Evolutionary conservation across 1,139 yeast species (phyloP).

Genomic region (Wickerhamomyces sp.): DNA sequence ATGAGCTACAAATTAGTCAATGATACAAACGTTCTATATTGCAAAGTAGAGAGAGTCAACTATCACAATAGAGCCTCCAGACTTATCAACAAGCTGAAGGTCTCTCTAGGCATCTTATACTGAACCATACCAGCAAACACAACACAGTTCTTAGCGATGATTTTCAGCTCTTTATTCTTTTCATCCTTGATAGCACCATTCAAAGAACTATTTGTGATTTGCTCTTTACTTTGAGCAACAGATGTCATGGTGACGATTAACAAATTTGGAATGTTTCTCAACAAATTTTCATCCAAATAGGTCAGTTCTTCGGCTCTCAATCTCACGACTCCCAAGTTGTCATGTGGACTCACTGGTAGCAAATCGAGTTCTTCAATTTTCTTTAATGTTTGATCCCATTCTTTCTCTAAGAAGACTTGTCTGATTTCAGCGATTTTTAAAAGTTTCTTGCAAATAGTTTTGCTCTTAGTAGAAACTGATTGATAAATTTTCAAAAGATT

Average conservation of each 20-base stretch:
- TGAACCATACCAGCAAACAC: conserved; percentile 95
- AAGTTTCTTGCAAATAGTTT: conserved; percentile 60
- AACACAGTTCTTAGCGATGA: conserved; percentile 81
- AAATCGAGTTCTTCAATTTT: conserved; percentile 56
- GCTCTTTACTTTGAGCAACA: conserved; percentile 54
- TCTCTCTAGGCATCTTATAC: conserved; percentile 91
- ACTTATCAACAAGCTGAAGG: conserved; percentile 68
- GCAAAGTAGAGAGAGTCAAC: neutral
- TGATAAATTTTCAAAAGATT: conserved; percentile 48
- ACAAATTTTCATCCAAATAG: conserved; percentile 61
- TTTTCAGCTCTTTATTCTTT: conserved; percentile 52
- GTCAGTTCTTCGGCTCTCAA: conserved; percentile 52
- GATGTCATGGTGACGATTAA: conserved; percentile 81
- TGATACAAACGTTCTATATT: neutral
- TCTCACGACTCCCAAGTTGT: conserved; percentile 31
- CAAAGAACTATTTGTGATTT: conserved; percentile 37
- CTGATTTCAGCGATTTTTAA: conserved; percentile 67
- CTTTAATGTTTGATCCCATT: conserved; percentile 59
- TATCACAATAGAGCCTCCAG: conserved; percentile 48
- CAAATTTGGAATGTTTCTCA: conserved; percentile 76
- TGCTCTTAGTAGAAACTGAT: conserved; percentile 43
- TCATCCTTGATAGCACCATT: conserved; percentile 50
- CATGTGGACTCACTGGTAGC: conserved; percentile 49
- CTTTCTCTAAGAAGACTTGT: conserved; percentile 48
- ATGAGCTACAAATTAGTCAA: neutral